Evolutionary conservation across 2,329 filamentous ascomycete species (phyloP).

Genomic region (Phaeosphaeria sp.): DNA sequence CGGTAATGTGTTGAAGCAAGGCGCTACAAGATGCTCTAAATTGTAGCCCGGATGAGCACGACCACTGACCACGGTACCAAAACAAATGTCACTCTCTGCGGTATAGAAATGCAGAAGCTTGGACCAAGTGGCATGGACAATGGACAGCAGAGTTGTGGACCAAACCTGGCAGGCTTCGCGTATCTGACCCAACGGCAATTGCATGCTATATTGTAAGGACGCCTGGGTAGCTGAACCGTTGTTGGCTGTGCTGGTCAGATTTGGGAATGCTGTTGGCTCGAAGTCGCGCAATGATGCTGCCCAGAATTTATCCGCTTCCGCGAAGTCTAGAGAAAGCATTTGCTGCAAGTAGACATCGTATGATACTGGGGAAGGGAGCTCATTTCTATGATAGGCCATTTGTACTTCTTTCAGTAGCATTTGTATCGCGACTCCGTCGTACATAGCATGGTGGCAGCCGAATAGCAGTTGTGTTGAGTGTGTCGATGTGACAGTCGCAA

Average conservation of each 20-base stretch:
- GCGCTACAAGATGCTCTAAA: constrained; percentile 77
- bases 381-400: constrained; percentile 55
- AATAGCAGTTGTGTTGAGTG: constrained; percentile 51
- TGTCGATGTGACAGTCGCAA: constrained; percentile 33
- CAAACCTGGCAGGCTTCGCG: constrained; percentile 27
- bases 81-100: constrained; percentile 72
- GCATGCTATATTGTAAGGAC: constrained; percentile 8
- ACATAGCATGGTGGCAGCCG: constrained; percentile 80
- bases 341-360: constrained; percentile 70
- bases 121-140: constrained; percentile 77
- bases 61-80: constrained; percentile 85
- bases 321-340: constrained; percentile 59
- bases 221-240: neutral
- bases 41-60: constrained; percentile 70
- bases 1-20: constrained; percentile 91
- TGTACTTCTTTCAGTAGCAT: constrained; percentile 75
- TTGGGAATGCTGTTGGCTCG: constrained; percentile 52
- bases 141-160: constrained; percentile 61
- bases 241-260: constrained; percentile 28
- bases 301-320: constrained; percentile 71
- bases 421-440: constrained; percentile 81
- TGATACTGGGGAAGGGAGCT: constrained; percentile 58
- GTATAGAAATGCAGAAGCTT: constrained; percentile 66
- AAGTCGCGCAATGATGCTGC: constrained; percentile 60
- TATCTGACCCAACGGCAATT: constrained; percentile 26